Base-by-base conservation (phyloP, 2,329 filamentous ascomycete species). In the Beauveria pseudobassiana region DNA sequence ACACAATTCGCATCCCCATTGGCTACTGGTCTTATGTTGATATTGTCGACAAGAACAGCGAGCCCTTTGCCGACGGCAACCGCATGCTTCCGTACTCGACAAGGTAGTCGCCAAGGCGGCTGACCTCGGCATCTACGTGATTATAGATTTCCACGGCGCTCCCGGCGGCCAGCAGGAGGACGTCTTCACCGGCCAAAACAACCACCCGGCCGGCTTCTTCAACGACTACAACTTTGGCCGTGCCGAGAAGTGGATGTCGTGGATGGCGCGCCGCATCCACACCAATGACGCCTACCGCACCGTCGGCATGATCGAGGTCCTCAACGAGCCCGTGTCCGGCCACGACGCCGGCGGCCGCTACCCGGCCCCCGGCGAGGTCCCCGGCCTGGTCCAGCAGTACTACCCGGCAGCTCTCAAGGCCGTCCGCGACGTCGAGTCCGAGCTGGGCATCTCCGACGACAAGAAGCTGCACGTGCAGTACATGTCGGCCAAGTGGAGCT, bases 241-340 rank as follows among this genome's bases (percentile, higher is more conserved):
- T 18, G 82, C 81, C 0, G 69, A 77, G 60, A 69, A 76, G 53
- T 86, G 84, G 67, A 75, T 87, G 6, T 72, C 78, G 46, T 84
- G 79, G 78, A 79, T 87, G 70, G 79, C 82, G 1, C 76, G 77
- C 28, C 74, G 78, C 40, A 80, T 85, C 54, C 82, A 86, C 66
- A 71, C 69, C 0, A 77, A 77, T 58, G 62, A 70, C 6, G 76
- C 76, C 51, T 84, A 82, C 68, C 72, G 78, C 46, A 83, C 79
- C 43, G 83, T 86, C 30, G 83, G 84, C 20, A 85, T 83, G 78
- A 71, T 87, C 16, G 78, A 82, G 67, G 74, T 86, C 10, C 73
- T 85, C 65, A 86, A 85, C 69, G 83, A 85, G 69, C 82, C 82
- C 18, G 69, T 78, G 24, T 75, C 66, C 4, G 56, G 49, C 18